These are phyloP conservation scores for Scheffersomyces stambukii DNA, from an alignment of 1,139 yeast species.

Conservation along the genomic window DNA sequence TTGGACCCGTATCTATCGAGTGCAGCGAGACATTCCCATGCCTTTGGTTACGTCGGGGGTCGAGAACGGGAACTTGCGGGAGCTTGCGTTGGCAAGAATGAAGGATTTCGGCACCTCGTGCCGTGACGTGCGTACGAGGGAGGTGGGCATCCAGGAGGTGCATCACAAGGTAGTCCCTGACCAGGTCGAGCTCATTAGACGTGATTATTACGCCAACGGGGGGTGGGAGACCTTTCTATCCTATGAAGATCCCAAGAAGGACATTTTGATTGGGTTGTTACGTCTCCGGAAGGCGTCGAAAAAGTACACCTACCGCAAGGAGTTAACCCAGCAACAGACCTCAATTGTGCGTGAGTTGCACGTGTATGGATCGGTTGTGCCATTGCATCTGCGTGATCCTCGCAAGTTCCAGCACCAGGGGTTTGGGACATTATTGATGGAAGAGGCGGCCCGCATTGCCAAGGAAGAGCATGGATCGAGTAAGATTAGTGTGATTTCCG, in stretches of 20 bases:
- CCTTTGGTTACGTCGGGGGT: slow-evolving; percentile 98
- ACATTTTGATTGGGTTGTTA: slow-evolving; percentile 85
- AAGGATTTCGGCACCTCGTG: slow-evolving; percentile 95
- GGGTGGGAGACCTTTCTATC: slow-evolving; percentile 98
- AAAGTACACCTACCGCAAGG: slow-evolving; percentile 87
- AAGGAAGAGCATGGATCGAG: slow-evolving; percentile 90
- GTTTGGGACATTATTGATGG: slow-evolving; percentile 95
- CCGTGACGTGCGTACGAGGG: slow-evolving; percentile 97
- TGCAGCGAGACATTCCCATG: slow-evolving; percentile 99
- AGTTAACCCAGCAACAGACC: slow-evolving; percentile 77
- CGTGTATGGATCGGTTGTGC: slow-evolving; percentile 97
- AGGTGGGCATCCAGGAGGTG: slow-evolving; percentile 97
- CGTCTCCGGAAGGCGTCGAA: slow-evolving; percentile 87
- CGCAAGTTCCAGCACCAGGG: slow-evolving; percentile 99
- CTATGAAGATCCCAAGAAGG: slow-evolving; percentile 97
- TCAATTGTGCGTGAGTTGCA: slow-evolving; percentile 94
- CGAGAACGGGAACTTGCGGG: slow-evolving; percentile 95
- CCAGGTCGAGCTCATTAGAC: slow-evolving; percentile 89
- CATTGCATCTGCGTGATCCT: slow-evolving; percentile 96
- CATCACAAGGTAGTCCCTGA: slow-evolving; percentile 97
- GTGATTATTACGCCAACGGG: slow-evolving; percentile 96
- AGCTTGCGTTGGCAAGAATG: slow-evolving; percentile 94
- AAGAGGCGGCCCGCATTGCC: slow-evolving; percentile 96
- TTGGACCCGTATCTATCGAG: slow-evolving; percentile 98
- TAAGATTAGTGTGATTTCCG: slow-evolving; percentile 91